phyloP scores from a whole-genome alignment of 345 rosid species.

The Camelina laxa region DNA sequence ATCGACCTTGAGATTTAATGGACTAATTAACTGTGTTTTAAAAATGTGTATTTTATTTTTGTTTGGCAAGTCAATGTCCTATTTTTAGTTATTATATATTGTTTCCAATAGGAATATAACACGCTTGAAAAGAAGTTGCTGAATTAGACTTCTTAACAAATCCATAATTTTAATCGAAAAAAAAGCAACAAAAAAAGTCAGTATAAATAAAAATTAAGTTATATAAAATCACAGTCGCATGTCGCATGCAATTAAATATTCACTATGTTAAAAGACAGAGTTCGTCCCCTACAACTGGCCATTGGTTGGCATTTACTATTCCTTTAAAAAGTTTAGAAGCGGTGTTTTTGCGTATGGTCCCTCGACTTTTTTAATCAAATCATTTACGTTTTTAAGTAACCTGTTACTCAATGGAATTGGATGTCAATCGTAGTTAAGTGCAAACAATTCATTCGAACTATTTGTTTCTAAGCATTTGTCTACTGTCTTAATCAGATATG shows the following conservation, averaged over 20 bases:
- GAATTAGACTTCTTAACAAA: constrained; percentile 28
- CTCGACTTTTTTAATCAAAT: not conserved
- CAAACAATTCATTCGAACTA: not conserved
- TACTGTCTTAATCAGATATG: not conserved
- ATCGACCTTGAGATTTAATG: constrained; percentile 9
- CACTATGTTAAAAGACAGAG: constrained; percentile 1
- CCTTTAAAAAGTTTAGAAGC: constrained; percentile 7
- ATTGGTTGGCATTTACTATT: constrained; percentile 40
- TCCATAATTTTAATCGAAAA: not conserved
- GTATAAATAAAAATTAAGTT: not conserved
- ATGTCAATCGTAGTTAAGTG: not conserved
- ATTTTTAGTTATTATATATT: not conserved
- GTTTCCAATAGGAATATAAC: not conserved
- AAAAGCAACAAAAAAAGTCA: not conserved
- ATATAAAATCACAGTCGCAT: constrained; percentile 17
- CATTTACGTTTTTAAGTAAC: not conserved
- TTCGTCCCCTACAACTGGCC: constrained; percentile 40
- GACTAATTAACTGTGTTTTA: not conserved
- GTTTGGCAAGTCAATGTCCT: constrained; percentile 20
- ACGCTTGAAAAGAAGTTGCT: constrained; percentile 10
- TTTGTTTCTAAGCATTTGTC: not conserved
- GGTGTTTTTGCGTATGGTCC: constrained; percentile 39
- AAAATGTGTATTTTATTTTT: constrained; percentile 9
- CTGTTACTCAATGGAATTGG: not conserved
- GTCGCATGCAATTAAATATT: constrained; percentile 43